phyloP scores from a whole-genome alignment of 345 rosid species.

The Geranium brycei region DNA sequence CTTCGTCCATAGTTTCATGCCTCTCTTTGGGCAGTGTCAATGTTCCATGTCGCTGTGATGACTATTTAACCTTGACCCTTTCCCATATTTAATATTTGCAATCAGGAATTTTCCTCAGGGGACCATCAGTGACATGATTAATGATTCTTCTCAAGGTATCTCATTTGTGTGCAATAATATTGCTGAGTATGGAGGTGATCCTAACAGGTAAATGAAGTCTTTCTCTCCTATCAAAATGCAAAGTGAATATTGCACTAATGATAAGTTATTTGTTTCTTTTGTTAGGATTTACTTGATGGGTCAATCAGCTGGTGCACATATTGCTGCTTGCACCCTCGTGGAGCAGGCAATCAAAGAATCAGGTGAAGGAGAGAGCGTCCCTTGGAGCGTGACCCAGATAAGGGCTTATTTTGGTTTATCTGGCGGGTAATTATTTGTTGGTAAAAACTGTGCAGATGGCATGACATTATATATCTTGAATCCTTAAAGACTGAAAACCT shows the following conservation, averaged over 20 bases:
- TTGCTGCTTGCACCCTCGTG: constrained; percentile 76
- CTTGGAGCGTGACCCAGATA: constrained; percentile 73
- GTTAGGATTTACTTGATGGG: constrained; percentile 88
- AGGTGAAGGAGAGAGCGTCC: constrained; percentile 27
- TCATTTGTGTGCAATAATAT: constrained; percentile 69
- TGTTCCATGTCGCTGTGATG: too few species aligned
- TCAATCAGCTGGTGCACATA: constrained; percentile 98
- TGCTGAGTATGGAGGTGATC: constrained; percentile 83
- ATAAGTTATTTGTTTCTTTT: constrained; percentile 3
- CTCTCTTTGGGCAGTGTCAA: too few species aligned
- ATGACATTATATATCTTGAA: too few species aligned
- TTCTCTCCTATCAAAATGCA: background rate
- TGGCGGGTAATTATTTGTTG: constrained; percentile 52
- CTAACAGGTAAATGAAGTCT: constrained; percentile 37
- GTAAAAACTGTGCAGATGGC: constrained; percentile 1
- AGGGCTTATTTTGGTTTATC: constrained; percentile 88
- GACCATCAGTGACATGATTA: constrained; percentile 82
- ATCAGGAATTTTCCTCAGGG: constrained; percentile 94
- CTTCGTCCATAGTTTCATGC: too few species aligned
- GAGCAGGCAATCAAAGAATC: constrained; percentile 88
- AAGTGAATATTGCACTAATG: too few species aligned
- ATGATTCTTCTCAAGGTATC: constrained; percentile 70
- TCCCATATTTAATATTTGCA: constrained; percentile 7
- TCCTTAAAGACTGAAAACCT: too few species aligned
- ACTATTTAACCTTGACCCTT: background rate